Evolutionary conservation across 306 rosid genomes (phyloP).

Genomic region (Vigna mungo): DNA sequence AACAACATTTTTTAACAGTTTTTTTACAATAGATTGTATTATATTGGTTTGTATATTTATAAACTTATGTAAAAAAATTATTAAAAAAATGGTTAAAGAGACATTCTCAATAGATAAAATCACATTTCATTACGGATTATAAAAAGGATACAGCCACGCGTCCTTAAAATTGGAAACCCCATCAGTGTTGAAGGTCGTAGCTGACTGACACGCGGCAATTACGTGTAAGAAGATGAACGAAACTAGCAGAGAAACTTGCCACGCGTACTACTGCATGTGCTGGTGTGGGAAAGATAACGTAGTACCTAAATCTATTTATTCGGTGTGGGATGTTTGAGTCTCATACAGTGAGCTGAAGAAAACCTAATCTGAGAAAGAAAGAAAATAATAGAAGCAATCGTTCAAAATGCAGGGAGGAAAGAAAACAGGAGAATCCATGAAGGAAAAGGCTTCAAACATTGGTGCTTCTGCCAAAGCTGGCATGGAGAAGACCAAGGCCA

Average conservation of each 20-base stretch:
- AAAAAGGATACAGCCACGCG: too few species aligned
- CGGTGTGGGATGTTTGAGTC: neutral
- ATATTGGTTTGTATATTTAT: too few species aligned
- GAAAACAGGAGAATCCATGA: slow-evolving; percentile 55
- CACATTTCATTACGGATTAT: too few species aligned
- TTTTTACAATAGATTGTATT: too few species aligned
- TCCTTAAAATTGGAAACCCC: neutral
- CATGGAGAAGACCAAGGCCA: slow-evolving; percentile 86
- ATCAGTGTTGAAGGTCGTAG: neutral
- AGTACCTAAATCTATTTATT: slow-evolving; percentile 18
- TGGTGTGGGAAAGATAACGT: neutral
- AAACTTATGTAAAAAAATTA: too few species aligned
- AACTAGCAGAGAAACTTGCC: neutral
- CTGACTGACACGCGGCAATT: slow-evolving; percentile 25
- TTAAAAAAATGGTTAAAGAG: too few species aligned
- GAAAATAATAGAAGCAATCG: neutral
- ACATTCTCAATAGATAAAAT: too few species aligned
- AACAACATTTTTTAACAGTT: too few species aligned
- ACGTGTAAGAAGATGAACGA: slow-evolving; percentile 28
- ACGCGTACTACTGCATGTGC: neutral
- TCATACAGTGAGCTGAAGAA: neutral
- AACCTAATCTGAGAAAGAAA: neutral
- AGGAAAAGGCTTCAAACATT: slow-evolving; percentile 71
- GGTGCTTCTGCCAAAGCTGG: slow-evolving; percentile 86
- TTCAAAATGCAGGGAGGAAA: slow-evolving; percentile 67